These are phyloP conservation scores for Fraxinus dipetala DNA, from an alignment of 305 asterid species.

Conservation along the genomic window DNA sequence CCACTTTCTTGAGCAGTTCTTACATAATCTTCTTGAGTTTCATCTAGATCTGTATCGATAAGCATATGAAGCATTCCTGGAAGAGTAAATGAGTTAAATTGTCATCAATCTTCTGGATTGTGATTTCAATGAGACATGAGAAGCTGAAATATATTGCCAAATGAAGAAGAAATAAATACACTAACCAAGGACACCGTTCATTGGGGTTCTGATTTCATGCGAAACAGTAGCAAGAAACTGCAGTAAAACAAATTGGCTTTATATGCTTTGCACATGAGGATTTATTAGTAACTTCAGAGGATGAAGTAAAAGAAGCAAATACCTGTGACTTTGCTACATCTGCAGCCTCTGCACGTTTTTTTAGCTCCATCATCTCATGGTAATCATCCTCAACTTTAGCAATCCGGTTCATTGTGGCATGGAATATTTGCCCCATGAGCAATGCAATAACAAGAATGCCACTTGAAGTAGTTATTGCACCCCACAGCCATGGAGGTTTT, in stretches of 20 bases:
- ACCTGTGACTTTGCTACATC: slow-evolving; percentile 94
- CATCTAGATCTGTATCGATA: slow-evolving; percentile 86
- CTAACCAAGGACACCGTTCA: slow-evolving; percentile 94
- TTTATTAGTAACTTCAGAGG: not conserved
- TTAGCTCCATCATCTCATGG: slow-evolving; percentile 68
- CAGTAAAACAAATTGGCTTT: slow-evolving; percentile 26
- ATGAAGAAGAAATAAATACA: slow-evolving; percentile 20
- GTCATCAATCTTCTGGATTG: slow-evolving; percentile 9
- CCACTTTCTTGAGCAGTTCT: slow-evolving; percentile 98
- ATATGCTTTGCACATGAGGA: not conserved
- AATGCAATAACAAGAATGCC: slow-evolving; percentile 61
- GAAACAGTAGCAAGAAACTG: slow-evolving; percentile 97
- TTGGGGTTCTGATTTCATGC: slow-evolving; percentile 95
- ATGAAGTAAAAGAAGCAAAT: slow-evolving; percentile 1
- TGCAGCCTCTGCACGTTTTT: slow-evolving; percentile 84
- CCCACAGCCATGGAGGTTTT: slow-evolving; percentile 85
- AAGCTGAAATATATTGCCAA: not conserved
- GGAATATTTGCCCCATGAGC: slow-evolving; percentile 64
- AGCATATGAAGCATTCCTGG: slow-evolving; percentile 98
- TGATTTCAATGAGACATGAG: not conserved
- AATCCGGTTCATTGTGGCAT: slow-evolving; percentile 77
- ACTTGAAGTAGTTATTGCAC: slow-evolving; percentile 44
- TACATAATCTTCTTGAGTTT: slow-evolving; percentile 93
- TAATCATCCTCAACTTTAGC: slow-evolving; percentile 85
- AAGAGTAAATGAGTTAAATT: slow-evolving; percentile 3